Base-by-base conservation (phyloP, 176 grass and related monocot genomes). In the Ananas comosus region DNA sequence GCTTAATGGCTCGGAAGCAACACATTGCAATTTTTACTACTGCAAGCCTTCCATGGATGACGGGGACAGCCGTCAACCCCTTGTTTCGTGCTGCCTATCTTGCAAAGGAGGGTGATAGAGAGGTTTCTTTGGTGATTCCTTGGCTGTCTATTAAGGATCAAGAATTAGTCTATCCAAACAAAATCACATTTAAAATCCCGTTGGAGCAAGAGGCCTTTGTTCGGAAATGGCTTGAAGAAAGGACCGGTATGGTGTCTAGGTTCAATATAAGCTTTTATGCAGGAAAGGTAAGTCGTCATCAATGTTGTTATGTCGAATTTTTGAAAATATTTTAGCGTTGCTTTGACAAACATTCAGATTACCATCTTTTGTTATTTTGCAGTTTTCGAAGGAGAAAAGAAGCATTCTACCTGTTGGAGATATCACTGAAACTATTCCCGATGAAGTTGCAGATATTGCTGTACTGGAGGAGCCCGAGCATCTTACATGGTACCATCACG, bases 401-500 rank as follows among this genome's bases (percentile, higher is more conserved):
- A 93, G 94, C 82, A 93, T 99, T 85, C 76, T 99, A 70, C 94
- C 94, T 72, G 94, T 90, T 61, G 94, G 94, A 50, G 94, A 93
- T 73, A 90, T 99, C 59, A 93, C 89, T n/a, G 71, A 86, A 74
- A 88, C 74, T 9, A 83, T 99, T 77, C 81, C 84, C 70, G 94
- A 91, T 81, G 82, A 93, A 23, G 73, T 78, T 74, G 94, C 84
- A 66, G 89, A 99, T 52, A 82, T 99, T 88, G 87, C 94, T 42
- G 82, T 99, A 49, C 83, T 99, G 65, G 94, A 99, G 83, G 87
- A 99, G 77, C 94, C 94, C 72, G 94, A 99, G 70, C 94, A 99
- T 83, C 86, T 99, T 74, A 99, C 94, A 77, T 93, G 94, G 94
- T 93, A 90, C 80, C 94, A 99, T 79, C 89, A 99, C 82, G 94